These are phyloP conservation scores for Kwoniella dejecticola DNA, from an alignment of 768 basidiomycete species.

Conservation along the genomic window DNA sequence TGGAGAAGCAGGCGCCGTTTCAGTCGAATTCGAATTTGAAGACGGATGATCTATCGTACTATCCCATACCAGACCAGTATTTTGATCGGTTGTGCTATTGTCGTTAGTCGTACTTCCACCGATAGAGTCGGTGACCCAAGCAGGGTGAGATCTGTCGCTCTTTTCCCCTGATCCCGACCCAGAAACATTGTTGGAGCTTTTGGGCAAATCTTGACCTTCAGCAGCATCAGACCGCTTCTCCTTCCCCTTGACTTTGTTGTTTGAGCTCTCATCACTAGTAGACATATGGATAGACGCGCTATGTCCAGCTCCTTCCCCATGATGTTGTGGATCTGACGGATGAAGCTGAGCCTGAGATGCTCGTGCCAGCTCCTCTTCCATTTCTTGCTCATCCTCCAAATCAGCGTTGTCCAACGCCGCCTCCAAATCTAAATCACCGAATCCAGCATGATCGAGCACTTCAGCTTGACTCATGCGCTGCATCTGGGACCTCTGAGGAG, in stretches of 20 bases:
- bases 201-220: background rate
- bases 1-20: background rate
- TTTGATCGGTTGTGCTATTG: background rate
- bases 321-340: background rate
- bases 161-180: background rate
- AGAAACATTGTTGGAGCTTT: background rate
- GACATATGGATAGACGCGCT: too few relatives aligned
- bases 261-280: too few relatives aligned
- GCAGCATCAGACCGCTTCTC: too few relatives aligned
- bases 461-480: constrained; percentile 28
- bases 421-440: constrained; percentile 29
- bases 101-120: background rate
- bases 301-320: background rate
- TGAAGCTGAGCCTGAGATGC: background rate
- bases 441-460: constrained; percentile 18
- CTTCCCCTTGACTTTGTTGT: too few relatives aligned
- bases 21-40: background rate
- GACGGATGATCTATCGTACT: constrained; percentile 5
- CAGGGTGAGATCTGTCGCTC: constrained; percentile 1
- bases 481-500: constrained; percentile 1
- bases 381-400: constrained; percentile 24
- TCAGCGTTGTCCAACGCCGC: constrained; percentile 39
- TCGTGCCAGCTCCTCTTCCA: constrained; percentile 16
- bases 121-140: constrained; percentile 2
- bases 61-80: constrained; percentile 1